A percentile compares a stretch with the other conserved stretches of the same genome.
These are phyloP conservation scores for Fusarium sp. DNA, from an alignment of 2,329 filamentous ascomycete species.

Conservation along the genomic window DNA sequence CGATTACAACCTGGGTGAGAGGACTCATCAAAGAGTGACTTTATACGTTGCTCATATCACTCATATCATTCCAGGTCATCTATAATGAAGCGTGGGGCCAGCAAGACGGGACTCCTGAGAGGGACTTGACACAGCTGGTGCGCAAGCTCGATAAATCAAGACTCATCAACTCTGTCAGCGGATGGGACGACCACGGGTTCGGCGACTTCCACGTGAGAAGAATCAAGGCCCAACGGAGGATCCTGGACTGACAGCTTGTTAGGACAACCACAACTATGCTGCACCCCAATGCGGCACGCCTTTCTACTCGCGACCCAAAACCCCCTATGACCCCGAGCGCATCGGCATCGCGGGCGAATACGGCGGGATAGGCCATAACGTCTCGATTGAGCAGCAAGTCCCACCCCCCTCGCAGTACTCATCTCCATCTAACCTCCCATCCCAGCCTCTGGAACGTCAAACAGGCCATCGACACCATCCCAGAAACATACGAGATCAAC, in stretches of 20 bases:
- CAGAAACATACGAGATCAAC: conserved; percentile 74
- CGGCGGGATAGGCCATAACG: conserved; percentile 72
- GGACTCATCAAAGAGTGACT: fast-evolving
- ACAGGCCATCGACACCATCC: conserved; percentile 65
- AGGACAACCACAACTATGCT: conserved; percentile 76
- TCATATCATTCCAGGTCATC: conserved; percentile 22
- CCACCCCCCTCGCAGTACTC: fast-evolving
- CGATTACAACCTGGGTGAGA: conserved; percentile 25
- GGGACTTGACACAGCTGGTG: conserved; percentile 63
- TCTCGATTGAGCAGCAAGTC: conserved; percentile 58
- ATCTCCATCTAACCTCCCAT: neutral
- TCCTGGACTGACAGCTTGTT: neutral
- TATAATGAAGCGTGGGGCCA: conserved; percentile 35
- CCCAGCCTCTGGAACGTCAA: conserved; percentile 71
- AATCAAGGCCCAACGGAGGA: fast-evolving
- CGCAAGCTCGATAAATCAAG: conserved; percentile 68
- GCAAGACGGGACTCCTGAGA: conserved; percentile 52
- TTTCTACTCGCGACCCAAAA: conserved; percentile 67
- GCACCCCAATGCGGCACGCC: conserved; percentile 76
- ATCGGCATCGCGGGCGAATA: conserved; percentile 78
- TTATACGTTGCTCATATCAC: neutral
- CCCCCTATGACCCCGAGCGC: conserved; percentile 64
- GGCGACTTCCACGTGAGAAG: conserved; percentile 63
- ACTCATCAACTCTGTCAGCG: conserved; percentile 68
- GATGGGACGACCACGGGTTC: conserved; percentile 74